Evolutionary conservation across 345 rosid species (phyloP).

Genomic region (Carallia brachiata): DNA sequence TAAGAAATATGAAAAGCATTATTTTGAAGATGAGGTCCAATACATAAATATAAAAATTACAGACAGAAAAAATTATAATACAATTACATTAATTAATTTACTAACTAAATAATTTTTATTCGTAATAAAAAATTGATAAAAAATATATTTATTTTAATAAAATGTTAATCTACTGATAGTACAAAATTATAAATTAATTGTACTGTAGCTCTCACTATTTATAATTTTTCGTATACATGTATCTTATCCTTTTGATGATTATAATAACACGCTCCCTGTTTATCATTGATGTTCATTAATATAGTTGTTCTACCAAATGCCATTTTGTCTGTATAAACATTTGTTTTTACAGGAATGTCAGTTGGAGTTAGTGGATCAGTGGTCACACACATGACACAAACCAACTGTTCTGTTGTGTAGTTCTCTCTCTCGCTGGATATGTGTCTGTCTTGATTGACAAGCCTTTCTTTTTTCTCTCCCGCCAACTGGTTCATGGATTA

Average conservation of each 20-base stretch:
- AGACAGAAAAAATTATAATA: too few relatives aligned
- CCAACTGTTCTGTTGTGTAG: slow-evolving; percentile 1
- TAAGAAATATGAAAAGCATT: not conserved
- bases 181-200: too few relatives aligned
- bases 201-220: too few relatives aligned
- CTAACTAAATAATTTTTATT: too few relatives aligned
- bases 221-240: too few relatives aligned
- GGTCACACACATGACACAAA: slow-evolving; percentile 12
- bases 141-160: too few relatives aligned
- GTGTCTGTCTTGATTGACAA: not conserved
- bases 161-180: too few relatives aligned
- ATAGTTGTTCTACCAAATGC: not conserved
- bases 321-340: not conserved
- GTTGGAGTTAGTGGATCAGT: slow-evolving; percentile 7
- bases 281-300: not conserved
- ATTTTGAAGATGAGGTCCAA: not conserved
- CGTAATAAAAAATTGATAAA: too few relatives aligned
- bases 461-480: not conserved
- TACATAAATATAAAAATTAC: too few relatives aligned
- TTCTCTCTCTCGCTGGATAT: slow-evolving; percentile 1
- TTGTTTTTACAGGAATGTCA: slow-evolving; percentile 32
- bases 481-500: not conserved
- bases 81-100: too few relatives aligned
- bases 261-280: not conserved
- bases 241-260: not conserved